phyloP scores from a whole-genome alignment of 352 stramenopile species.

The Globisporangium carolinianum region DNA sequence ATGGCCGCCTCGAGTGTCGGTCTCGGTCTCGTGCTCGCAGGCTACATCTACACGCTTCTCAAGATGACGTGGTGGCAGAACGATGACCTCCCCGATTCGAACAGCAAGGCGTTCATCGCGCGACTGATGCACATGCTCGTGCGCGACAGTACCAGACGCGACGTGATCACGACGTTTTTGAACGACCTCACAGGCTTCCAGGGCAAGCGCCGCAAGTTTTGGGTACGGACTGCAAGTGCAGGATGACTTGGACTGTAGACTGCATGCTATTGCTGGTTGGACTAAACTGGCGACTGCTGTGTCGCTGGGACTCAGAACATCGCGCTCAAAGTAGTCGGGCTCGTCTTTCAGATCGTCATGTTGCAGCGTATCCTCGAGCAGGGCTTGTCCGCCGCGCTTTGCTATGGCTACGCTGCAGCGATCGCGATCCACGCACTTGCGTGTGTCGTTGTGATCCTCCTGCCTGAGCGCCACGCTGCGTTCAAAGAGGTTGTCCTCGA shows the following conservation, averaged over 20 bases:
- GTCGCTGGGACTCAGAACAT: slow-evolving; percentile 19
- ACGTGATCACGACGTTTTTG: slow-evolving; percentile 13
- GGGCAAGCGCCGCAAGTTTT: slow-evolving; percentile 32
- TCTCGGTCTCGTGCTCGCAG: slow-evolving; percentile 15
- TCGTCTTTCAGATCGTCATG: slow-evolving; percentile 19
- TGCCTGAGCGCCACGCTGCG: slow-evolving; percentile 15
- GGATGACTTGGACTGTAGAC: too few species aligned
- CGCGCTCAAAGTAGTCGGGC: slow-evolving; percentile 23
- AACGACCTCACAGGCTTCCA: slow-evolving; percentile 20
- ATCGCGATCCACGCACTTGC: slow-evolving; percentile 24
- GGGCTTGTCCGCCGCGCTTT: slow-evolving; percentile 19
- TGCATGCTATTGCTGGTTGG: too few species aligned
- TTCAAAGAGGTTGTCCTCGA: slow-evolving; percentile 28
- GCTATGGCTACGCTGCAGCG: slow-evolving; percentile 21
- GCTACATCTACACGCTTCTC: slow-evolving; percentile 20
- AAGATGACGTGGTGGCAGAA: slow-evolving; percentile 25
- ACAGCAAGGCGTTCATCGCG: slow-evolving; percentile 1
- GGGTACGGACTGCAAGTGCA: slow-evolving; percentile 15
- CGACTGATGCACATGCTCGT: slow-evolving; percentile 4
- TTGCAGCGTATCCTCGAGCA: slow-evolving; percentile 22
- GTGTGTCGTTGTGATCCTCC: slow-evolving; percentile 15
- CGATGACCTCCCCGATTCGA: slow-evolving; percentile 3
- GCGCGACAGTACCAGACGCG: neutral
- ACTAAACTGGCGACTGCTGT: too few species aligned
- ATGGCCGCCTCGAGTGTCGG: slow-evolving; percentile 16